Evolutionary conservation across 192 early-diverging fungal genomes (phyloP).

Genomic region (Hyaloraphidium curvatum): DNA sequence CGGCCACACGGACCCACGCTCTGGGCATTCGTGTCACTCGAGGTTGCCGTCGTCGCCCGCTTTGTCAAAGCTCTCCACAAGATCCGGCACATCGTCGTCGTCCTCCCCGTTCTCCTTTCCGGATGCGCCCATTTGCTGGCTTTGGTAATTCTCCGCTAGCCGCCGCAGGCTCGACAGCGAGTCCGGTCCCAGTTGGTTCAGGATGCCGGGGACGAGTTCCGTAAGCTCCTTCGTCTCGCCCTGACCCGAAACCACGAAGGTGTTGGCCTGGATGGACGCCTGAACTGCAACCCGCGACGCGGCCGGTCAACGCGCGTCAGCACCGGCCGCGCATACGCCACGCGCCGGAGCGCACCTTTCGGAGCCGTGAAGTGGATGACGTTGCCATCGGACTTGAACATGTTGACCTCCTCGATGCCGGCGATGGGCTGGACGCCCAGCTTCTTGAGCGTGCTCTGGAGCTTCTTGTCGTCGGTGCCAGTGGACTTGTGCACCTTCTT

Average conservation of each 20-base stretch:
- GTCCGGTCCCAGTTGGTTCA: constrained; percentile 75
- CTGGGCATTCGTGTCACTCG: no score
- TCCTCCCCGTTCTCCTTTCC: constrained; percentile 30
- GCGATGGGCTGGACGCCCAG: constrained; percentile 68
- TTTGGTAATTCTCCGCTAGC: constrained; percentile 71
- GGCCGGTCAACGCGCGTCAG: no score
- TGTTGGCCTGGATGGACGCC: constrained; percentile 72
- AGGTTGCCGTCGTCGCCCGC: no score
- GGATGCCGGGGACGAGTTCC: constrained; percentile 57
- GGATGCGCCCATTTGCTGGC: constrained; percentile 23
- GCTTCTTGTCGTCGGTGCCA: constrained; percentile 85
- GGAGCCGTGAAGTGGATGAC: constrained; percentile 80
- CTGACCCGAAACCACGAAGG: constrained; percentile 80
- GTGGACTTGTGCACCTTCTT: constrained; percentile 64
- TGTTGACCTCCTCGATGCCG: constrained; percentile 93
- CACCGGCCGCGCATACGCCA: no score
- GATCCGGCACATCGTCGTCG: constrained; percentile 90
- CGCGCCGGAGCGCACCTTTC: no score
- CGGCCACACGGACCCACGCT: no score
- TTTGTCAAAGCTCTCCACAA: no score
- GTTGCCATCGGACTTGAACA: constrained; percentile 87
- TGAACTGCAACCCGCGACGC: no score
- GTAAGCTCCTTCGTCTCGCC: constrained; percentile 65
- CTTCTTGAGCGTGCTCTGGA: constrained; percentile 75
- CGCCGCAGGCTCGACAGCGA: constrained; percentile 70